A percentile compares a stretch with the other conserved stretches of the same genome.
Evolutionary conservation across 805 yeast species (phyloP).

Genomic region (Brettanomyces naardenensis): DNA sequence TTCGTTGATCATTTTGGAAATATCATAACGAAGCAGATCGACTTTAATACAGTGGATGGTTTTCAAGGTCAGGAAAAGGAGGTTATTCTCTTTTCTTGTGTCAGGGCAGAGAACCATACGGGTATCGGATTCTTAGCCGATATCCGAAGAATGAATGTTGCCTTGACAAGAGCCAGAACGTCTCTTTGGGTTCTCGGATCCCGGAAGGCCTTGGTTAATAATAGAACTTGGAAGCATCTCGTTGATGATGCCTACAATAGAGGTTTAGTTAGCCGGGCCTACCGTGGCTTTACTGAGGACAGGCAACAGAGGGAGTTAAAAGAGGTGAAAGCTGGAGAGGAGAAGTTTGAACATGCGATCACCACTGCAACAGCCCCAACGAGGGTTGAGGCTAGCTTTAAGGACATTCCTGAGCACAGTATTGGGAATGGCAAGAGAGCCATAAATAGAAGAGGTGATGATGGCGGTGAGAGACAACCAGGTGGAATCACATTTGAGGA

Average conservation of each 20-base stretch:
- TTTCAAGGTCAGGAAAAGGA: slow-evolving; percentile 98
- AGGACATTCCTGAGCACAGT: too few relatives aligned
- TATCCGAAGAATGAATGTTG: slow-evolving; percentile 93
- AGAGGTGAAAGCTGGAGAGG: too few relatives aligned
- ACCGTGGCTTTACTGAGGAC: slow-evolving; percentile 19
- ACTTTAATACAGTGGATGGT: slow-evolving; percentile 94
- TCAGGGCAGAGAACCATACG: slow-evolving; percentile 65
- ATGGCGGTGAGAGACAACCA: too few relatives aligned
- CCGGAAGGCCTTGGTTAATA: slow-evolving; percentile 50
- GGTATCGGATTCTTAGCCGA: slow-evolving; percentile 88
- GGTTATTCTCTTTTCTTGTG: slow-evolving; percentile 89
- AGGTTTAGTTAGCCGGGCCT: slow-evolving; percentile 16
- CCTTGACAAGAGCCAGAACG: slow-evolving; percentile 85
- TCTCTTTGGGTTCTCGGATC: slow-evolving; percentile 92
- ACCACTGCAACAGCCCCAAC: too few relatives aligned
- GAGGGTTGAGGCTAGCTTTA: too few relatives aligned
- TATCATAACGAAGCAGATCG: slow-evolving; percentile 55
- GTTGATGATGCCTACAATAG: slow-evolving; percentile 58
- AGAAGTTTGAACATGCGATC: too few relatives aligned
- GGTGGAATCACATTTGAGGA: too few relatives aligned
- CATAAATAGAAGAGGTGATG: too few relatives aligned
- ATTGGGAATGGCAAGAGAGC: too few relatives aligned
- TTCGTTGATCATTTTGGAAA: slow-evolving; percentile 59
- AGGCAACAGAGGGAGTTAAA: background rate
- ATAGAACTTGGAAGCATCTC: slow-evolving; percentile 67